Evolutionary conservation across 2,329 filamentous ascomycete genomes (phyloP).

Genomic region (Exophiala dermatitidis): DNA sequence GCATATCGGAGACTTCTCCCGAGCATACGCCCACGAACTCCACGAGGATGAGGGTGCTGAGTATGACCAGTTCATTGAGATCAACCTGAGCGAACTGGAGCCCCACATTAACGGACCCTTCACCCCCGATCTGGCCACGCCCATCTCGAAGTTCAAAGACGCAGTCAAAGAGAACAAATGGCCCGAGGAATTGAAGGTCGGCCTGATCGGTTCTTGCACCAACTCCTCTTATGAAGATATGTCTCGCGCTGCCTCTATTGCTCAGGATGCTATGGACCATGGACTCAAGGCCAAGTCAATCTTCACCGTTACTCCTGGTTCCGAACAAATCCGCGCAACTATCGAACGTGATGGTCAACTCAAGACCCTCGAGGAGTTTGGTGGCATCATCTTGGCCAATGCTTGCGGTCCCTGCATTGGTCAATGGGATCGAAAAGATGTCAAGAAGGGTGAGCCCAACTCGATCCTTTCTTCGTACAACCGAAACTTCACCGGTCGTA

Average conservation of each 20-base stretch:
- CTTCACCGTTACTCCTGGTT: slow-evolving; percentile 93
- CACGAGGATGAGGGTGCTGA: slow-evolving; percentile 81
- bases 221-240: slow-evolving; percentile 88
- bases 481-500: slow-evolving; percentile 98
- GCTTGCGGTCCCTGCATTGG: slow-evolving; percentile 87
- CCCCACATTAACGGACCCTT: slow-evolving; percentile 98
- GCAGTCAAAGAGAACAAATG: slow-evolving; percentile 90
- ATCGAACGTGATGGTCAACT: slow-evolving; percentile 87
- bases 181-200: slow-evolving; percentile 94
- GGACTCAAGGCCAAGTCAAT: slow-evolving; percentile 88
- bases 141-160: slow-evolving; percentile 94
- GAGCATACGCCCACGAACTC: slow-evolving; percentile 76
- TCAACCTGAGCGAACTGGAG: slow-evolving; percentile 91
- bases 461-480: slow-evolving; percentile 99
- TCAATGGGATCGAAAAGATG: slow-evolving; percentile 90
- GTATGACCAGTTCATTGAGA: slow-evolving; percentile 93
- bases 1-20: slow-evolving; percentile 84
- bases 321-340: slow-evolving; percentile 92
- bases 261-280: slow-evolving; percentile 80
- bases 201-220: slow-evolving; percentile 96
- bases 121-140: slow-evolving; percentile 94
- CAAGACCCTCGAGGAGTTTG: slow-evolving; percentile 91
- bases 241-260: slow-evolving; percentile 86
- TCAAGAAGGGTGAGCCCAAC: slow-evolving; percentile 92
- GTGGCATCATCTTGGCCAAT: slow-evolving; percentile 89